Base-by-base conservation (phyloP, 257 asterid genomes). In the Ballota nigra region DNA sequence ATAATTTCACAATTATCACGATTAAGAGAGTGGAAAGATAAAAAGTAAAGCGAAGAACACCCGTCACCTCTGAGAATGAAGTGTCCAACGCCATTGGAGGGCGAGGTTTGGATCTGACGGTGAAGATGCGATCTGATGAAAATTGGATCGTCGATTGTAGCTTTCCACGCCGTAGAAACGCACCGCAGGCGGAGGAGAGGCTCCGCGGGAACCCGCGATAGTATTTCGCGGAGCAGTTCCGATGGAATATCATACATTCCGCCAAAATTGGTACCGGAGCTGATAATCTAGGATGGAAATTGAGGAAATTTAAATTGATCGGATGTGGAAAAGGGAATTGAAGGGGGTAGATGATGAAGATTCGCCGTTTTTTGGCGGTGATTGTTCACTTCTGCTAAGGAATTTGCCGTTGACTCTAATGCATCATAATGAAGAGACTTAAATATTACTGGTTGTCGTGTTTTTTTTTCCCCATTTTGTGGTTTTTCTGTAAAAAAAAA, bases 1-100 rank as follows among this genome's bases (percentile, higher is more conserved):
- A 66, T 18, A 13, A 26, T 34, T 55, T 41, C 19, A 33, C 55
- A 2, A 31, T 8, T 11, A 11, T 33, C 57, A 24, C 47, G 22
- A 28, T 61, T 28, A 28, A 66, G 38, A 47, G 76, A 76, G 5
- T 70, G 34, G 4, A 71, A 6, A 31, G 81, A 28, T 24, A 77
- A 47, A 2, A 58, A 71, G 45, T 66, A 77, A 12, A 77, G 65
- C 7, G 12, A 7, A 36, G 70, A 10, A 58, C 52, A 36, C 26
- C 62, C 29, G 40, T 77, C 77, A 71, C 81, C 77, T 59, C 66
- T 71, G 66, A 77, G 77, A 51, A 77, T 71, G 70, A 77, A 69
- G n/a, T 36, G 64, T 33, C 62, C 73, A 61, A 28, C 74, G 70
- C 24, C 73, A 33, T 23, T 28, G 61, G 77, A 56, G 26, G 68